Percentiles rank a stretch among this genome's conserved stretches.
Evolutionary conservation across 2,329 filamentous ascomycete genomes (phyloP).

Genomic region (Scytalidium lignicola): DNA sequence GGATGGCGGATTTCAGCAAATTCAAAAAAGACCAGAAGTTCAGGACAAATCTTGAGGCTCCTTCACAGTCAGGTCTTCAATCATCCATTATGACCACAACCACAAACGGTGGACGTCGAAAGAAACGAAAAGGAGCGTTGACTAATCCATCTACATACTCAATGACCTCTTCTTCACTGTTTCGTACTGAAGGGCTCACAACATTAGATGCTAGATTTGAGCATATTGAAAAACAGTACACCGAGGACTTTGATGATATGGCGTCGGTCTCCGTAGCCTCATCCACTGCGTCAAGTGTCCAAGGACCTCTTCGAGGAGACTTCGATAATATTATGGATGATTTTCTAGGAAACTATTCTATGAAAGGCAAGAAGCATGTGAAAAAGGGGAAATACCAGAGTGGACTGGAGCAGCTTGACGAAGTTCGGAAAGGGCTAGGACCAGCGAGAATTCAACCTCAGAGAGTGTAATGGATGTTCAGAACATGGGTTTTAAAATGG

Average conservation of each 20-base stretch:
- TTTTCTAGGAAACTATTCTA: slow-evolving; percentile 72
- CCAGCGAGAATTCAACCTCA: slow-evolving; percentile 56
- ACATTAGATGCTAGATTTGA: slow-evolving; percentile 90
- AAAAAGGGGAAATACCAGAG: slow-evolving; percentile 78
- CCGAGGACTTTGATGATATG: slow-evolving; percentile 56
- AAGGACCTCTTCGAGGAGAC: slow-evolving; percentile 65
- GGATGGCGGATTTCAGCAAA: slow-evolving; percentile 88
- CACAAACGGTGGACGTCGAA: slow-evolving; percentile 72
- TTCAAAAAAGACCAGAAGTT: slow-evolving; percentile 79
- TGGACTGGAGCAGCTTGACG: slow-evolving; percentile 85
- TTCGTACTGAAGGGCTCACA: slow-evolving; percentile 80
- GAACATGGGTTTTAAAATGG: neutral
- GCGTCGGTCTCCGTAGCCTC: slow-evolving; percentile 60
- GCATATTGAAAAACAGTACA: slow-evolving; percentile 77
- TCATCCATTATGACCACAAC: slow-evolving; percentile 70
- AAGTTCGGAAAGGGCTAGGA: slow-evolving; percentile 76
- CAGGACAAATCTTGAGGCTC: slow-evolving; percentile 32
- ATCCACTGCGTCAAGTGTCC: slow-evolving; percentile 61
- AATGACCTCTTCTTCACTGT: slow-evolving; percentile 84
- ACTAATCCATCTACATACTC: slow-evolving; percentile 84
- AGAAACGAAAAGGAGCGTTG: slow-evolving; percentile 93
- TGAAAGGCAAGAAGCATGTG: slow-evolving; percentile 66
- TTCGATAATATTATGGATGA: slow-evolving; percentile 92
- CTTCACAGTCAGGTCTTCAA: slow-evolving; percentile 58
- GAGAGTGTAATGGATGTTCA: slow-evolving; percentile 12